These are phyloP conservation scores for Willaertia magna DNA, from an alignment of 208 protist genomes.

Conservation along the genomic window DNA sequence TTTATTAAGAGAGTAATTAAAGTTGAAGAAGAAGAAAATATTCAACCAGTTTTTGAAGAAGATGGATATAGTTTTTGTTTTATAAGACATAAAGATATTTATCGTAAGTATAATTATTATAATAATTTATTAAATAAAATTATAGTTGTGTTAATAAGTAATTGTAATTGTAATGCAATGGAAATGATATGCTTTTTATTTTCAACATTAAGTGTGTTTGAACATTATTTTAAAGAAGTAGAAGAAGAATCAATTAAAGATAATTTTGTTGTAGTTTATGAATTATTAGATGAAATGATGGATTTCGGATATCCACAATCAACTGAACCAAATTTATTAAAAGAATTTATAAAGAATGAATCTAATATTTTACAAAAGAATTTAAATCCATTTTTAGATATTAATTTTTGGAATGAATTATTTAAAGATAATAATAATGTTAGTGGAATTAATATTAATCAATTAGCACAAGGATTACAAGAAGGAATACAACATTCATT, in stretches of 20 bases:
- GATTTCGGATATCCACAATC: constrained; percentile 82
- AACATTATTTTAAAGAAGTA: constrained; percentile 63
- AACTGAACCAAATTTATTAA: constrained; percentile 50
- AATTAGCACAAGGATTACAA: not conserved
- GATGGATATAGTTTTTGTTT: constrained; percentile 81
- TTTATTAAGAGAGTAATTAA: constrained; percentile 75
- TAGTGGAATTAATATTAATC: not conserved
- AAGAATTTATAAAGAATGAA: constrained; percentile 9
- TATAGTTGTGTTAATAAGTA: constrained; percentile 74
- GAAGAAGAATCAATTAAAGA: constrained; percentile 72
- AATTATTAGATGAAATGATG: constrained; percentile 88
- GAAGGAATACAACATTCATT: not conserved
- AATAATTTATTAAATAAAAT: not conserved
- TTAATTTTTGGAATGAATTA: not conserved
- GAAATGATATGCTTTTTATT: constrained; percentile 84
- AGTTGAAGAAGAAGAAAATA: constrained; percentile 70
- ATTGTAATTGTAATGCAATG: constrained; percentile 79
- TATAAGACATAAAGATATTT: constrained; percentile 83
- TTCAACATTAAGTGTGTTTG: constrained; percentile 53
- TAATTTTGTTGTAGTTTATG: constrained; percentile 90
- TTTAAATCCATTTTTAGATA: too few relatives aligned
- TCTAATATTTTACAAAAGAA: not conserved
- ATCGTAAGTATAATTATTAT: constrained; percentile 35
- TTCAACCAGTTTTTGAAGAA: constrained; percentile 70
- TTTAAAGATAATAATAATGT: not conserved